phyloP scores from a whole-genome alignment of 192 early-diverging fungal species.

The Geosiphon pyriformis region DNA sequence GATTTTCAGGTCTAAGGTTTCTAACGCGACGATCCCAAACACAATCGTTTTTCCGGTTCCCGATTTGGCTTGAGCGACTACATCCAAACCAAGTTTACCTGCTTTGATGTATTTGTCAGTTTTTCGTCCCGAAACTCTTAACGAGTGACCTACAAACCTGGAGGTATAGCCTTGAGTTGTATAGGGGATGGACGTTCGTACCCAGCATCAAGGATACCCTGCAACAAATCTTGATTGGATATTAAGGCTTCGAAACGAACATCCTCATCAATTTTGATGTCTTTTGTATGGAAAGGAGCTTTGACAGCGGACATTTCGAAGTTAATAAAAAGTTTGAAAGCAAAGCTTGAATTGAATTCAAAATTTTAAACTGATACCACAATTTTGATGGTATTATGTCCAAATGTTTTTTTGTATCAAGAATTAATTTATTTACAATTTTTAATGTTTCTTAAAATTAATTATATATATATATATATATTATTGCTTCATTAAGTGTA shows the following conservation, averaged over 20 bases:
- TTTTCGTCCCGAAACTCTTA: too few species aligned
- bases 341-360: too few species aligned
- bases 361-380: too few species aligned
- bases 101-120: not conserved
- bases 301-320: conserved; percentile 24
- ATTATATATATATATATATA: too few species aligned
- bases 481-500: too few species aligned
- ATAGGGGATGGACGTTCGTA: conserved; percentile 60
- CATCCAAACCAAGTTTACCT: conserved; percentile 51
- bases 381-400: too few species aligned
- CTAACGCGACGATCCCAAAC: conserved; percentile 57
- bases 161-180: conserved; percentile 59
- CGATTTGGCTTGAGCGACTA: conserved; percentile 84
- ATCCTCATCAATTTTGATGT: conserved; percentile 52
- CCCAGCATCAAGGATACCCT: conserved; percentile 40
- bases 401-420: too few species aligned
- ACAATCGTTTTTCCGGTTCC: conserved; percentile 51
- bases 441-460: too few species aligned
- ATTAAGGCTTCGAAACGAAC: conserved; percentile 47
- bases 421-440: too few species aligned
- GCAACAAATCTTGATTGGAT: conserved; percentile 34
- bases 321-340: too few species aligned
- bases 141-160: conserved; percentile 35
- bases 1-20: conserved; percentile 32
- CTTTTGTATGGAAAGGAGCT: conserved; percentile 35